Percentiles rank a stretch among this genome's conserved stretches.
These are phyloP conservation scores for Galerina marginata DNA, from an alignment of 768 basidiomycete species.

Conservation along the genomic window DNA sequence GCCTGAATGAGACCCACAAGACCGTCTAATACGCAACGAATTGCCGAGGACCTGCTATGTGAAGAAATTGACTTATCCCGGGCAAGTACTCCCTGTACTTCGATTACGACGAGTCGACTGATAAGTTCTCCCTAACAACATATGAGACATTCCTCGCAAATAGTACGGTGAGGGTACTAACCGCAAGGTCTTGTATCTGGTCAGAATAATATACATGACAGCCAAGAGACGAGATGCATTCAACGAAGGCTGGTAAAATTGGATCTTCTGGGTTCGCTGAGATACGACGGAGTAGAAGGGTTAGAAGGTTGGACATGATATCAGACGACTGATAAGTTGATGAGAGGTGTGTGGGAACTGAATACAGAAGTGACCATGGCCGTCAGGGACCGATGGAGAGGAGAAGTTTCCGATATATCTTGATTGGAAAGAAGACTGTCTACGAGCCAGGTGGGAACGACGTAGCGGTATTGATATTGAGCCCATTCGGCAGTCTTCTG, in stretches of 20 bases:
- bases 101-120: conserved; percentile 67
- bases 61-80: conserved; percentile 35
- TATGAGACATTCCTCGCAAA: neutral
- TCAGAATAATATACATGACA: conserved; percentile 95
- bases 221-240: conserved; percentile 83
- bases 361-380: conserved; percentile 86
- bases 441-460: conserved; percentile 83
- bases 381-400: conserved; percentile 65
- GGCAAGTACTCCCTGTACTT: conserved; percentile 62
- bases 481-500: conserved; percentile 84
- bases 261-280: conserved; percentile 65
- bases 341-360: conserved; percentile 78
- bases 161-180: conserved; percentile 30
- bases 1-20: conserved; percentile 73
- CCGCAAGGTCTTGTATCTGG: conserved; percentile 90
- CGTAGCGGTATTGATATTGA: conserved; percentile 92
- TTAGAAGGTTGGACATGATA: conserved; percentile 78
- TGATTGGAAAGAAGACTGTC: conserved; percentile 73
- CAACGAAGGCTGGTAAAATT: conserved; percentile 70
- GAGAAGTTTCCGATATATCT: conserved; percentile 51
- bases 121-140: neutral
- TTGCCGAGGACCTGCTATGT: conserved; percentile 61
- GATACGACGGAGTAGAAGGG: conserved; percentile 73
- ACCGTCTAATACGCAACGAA: conserved; percentile 72
- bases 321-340: conserved; percentile 93